These are phyloP conservation scores for Sclerotinia borealis DNA, from an alignment of 2,329 filamentous ascomycete species.

Conservation along the genomic window DNA sequence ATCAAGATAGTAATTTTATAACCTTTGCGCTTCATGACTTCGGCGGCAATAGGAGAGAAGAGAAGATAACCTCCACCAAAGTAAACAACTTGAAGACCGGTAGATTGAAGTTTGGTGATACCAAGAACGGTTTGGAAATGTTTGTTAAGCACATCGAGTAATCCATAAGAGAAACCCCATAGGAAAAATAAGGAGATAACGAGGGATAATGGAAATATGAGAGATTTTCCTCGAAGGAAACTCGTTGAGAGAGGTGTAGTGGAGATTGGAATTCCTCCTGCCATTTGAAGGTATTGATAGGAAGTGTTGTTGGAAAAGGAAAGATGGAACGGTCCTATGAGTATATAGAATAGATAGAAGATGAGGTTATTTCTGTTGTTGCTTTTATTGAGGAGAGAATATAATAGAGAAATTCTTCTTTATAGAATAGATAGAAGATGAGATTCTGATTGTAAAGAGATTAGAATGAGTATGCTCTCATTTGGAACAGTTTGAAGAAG, in stretches of 20 bases:
- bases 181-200: constrained; percentile 78
- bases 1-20: constrained; percentile 76
- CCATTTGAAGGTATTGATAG: constrained; percentile 31
- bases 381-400: neutral
- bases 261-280: constrained; percentile 36
- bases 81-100: constrained; percentile 65
- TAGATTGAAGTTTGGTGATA: constrained; percentile 51
- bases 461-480: too few species aligned
- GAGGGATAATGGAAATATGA: constrained; percentile 44
- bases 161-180: constrained; percentile 84
- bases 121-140: constrained; percentile 60
- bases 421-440: neutral
- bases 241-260: constrained; percentile 35
- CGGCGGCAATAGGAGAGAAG: constrained; percentile 60
- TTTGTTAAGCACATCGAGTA: constrained; percentile 74
- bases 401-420: neutral
- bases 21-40: constrained; percentile 66
- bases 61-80: constrained; percentile 66
- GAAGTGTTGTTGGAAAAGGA: neutral
- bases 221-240: constrained; percentile 35
- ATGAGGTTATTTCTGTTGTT: neutral
- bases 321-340: too few species aligned
- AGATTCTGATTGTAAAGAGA: neutral
- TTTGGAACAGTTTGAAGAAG: too few species aligned
- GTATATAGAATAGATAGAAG: too few species aligned